Evolutionary conservation across 1,139 yeast species (phyloP).

Genomic region (Suhomyces chickasaworum): DNA sequence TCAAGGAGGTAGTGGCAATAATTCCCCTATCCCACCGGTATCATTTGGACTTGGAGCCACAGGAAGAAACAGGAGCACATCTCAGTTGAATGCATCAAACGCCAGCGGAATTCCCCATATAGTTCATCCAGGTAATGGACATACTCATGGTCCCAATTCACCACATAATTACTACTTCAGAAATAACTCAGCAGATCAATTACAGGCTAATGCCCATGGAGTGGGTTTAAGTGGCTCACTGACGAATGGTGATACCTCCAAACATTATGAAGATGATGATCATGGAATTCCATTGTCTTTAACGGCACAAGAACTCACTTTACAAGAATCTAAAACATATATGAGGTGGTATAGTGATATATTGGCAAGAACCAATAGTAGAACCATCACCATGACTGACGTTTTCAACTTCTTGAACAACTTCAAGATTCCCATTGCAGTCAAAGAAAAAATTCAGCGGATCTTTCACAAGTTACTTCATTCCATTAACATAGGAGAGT

Average conservation of each 20-base stretch:
- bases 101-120: neutral
- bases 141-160: constrained; percentile 1
- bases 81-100: constrained; percentile 1
- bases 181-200: constrained; percentile 15
- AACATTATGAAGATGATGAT: constrained; percentile 10
- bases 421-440: constrained; percentile 50
- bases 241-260: constrained; percentile 8
- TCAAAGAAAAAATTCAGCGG: constrained; percentile 47
- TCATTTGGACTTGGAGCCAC: constrained; percentile 29
- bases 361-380: constrained; percentile 55
- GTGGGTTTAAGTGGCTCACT: neutral
- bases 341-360: constrained; percentile 78
- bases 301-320: constrained; percentile 60
- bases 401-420: constrained; percentile 65
- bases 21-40: constrained; percentile 37
- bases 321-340: constrained; percentile 69
- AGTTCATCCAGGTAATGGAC: neutral
- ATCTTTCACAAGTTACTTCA: constrained; percentile 53
- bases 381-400: constrained; percentile 60
- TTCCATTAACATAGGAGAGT: constrained; percentile 70
- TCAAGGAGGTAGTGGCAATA: constrained; percentile 17
- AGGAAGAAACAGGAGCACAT: neutral
- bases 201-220: constrained; percentile 13
- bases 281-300: constrained; percentile 58
- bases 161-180: constrained; percentile 12